phyloP scores from a whole-genome alignment of 2,329 filamentous ascomycete species.

The Phaeosphaeriaceae sp. region DNA sequence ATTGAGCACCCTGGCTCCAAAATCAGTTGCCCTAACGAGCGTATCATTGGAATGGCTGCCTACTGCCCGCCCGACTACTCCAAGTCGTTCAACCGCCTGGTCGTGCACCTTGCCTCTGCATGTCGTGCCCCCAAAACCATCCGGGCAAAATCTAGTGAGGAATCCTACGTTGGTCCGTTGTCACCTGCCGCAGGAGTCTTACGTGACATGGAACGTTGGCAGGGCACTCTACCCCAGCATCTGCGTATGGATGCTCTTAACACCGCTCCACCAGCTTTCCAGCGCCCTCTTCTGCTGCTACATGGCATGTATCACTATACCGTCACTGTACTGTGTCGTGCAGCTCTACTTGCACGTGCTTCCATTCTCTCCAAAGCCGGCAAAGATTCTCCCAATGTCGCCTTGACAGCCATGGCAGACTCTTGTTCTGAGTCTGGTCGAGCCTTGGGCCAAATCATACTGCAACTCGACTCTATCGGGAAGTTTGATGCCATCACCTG shows the following conservation, averaged over 20 bases:
- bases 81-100: slow-evolving; percentile 47
- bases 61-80: slow-evolving; percentile 48
- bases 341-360: slow-evolving; percentile 48
- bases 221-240: slow-evolving; percentile 47
- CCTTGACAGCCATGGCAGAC: slow-evolving; percentile 45
- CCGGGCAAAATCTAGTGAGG: slow-evolving; percentile 37
- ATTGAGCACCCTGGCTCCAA: slow-evolving; percentile 48
- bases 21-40: slow-evolving; percentile 46
- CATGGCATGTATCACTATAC: slow-evolving; percentile 52
- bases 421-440: slow-evolving; percentile 49
- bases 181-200: slow-evolving; percentile 49
- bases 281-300: slow-evolving; percentile 48
- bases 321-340: slow-evolving; percentile 47
- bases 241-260: slow-evolving; percentile 43
- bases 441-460: slow-evolving; percentile 40
- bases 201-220: slow-evolving; percentile 50
- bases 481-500: slow-evolving; percentile 51
- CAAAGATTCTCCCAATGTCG: slow-evolving; percentile 31
- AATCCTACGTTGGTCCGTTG: slow-evolving; percentile 47
- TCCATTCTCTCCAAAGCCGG: slow-evolving; percentile 38
- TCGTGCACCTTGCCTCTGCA: slow-evolving; percentile 47
- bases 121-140: slow-evolving; percentile 47
- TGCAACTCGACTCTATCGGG: slow-evolving; percentile 45
- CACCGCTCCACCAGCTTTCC: slow-evolving; percentile 41
- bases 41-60: slow-evolving; percentile 42